These are phyloP conservation scores for Penicillium riverlandense DNA, from an alignment of 495 filamentous ascomycete species.

Conservation along the genomic window DNA sequence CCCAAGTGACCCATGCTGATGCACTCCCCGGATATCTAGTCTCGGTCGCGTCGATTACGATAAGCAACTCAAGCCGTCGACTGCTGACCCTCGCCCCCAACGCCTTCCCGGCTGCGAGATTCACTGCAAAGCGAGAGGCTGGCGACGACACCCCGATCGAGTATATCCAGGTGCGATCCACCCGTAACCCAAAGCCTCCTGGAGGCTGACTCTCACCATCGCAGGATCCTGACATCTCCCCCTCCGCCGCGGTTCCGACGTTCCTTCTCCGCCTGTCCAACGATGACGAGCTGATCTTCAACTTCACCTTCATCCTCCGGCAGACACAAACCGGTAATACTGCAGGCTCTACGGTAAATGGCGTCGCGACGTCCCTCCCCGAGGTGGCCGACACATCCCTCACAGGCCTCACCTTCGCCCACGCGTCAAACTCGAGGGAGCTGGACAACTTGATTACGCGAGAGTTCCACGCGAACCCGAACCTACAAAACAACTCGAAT, in stretches of 20 bases:
- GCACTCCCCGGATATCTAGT: conserved; percentile 44
- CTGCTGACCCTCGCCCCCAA: conserved; percentile 79
- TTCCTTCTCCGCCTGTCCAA: conserved; percentile 84
- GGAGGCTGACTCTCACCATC: conserved; percentile 2
- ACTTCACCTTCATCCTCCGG: conserved; percentile 83
- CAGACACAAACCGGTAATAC: conserved; percentile 48
- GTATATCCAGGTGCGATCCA: conserved; percentile 73
- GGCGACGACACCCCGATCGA: conserved; percentile 74
- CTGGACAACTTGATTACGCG: conserved; percentile 88
- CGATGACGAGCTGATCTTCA: conserved; percentile 86
- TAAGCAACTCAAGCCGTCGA: conserved; percentile 70
- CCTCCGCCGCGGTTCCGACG: conserved; percentile 48
- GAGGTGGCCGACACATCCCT: conserved; percentile 63
- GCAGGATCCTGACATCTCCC: conserved; percentile 72
- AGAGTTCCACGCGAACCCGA: conserved; percentile 95
- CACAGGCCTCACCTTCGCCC: conserved; percentile 86
- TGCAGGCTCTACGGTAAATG: conserved; percentile 39
- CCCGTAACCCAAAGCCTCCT: background rate
- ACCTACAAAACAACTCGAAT: conserved; percentile 94
- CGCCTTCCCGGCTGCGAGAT: conserved; percentile 76
- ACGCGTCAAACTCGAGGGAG: conserved; percentile 75
- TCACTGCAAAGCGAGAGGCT: conserved; percentile 64
- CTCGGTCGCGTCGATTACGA: conserved; percentile 70
- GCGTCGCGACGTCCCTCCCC: conserved; percentile 39
- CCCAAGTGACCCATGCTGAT: conserved; percentile 5